Evolutionary conservation across 768 basidiomycete genomes (phyloP).

Genomic region (Cystofilobasidium capitatum): DNA sequence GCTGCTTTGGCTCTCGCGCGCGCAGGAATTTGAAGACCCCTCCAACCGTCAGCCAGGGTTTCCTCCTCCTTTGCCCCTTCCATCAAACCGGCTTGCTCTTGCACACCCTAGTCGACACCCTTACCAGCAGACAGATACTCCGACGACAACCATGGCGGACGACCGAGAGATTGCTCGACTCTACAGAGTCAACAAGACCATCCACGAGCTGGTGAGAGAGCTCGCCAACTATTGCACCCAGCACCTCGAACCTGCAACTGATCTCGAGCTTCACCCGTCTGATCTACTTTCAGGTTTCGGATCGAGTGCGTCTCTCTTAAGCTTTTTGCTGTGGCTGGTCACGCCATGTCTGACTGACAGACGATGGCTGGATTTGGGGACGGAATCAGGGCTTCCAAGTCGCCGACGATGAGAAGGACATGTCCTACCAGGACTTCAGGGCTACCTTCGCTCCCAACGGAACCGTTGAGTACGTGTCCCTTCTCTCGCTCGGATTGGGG

Average conservation of each 20-base stretch:
- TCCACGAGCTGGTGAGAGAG: slow-evolving; percentile 96
- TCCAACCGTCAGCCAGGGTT: too few species aligned
- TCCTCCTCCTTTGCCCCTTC: background rate
- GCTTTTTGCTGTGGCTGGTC: background rate
- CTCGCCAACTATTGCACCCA: background rate
- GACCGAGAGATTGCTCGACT: slow-evolving; percentile 40
- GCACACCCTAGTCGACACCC: background rate
- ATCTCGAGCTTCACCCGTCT: background rate
- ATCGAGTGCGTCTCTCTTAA: slow-evolving; percentile 3
- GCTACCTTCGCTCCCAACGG: slow-evolving; percentile 60
- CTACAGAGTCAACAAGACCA: slow-evolving; percentile 92
- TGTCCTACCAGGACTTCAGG: slow-evolving; percentile 73
- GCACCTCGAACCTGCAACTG: background rate
- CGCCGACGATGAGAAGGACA: slow-evolving; percentile 83
- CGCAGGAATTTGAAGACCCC: too few species aligned
- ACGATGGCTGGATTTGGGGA: too few species aligned
- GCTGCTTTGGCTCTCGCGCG: too few species aligned
- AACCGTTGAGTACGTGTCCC: slow-evolving; percentile 65
- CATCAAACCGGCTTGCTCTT: too few species aligned
- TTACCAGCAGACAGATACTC: background rate
- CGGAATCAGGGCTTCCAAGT: slow-evolving; percentile 73
- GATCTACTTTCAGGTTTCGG: background rate
- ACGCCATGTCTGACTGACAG: too few species aligned
- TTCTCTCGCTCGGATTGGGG: background rate
- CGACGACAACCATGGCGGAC: slow-evolving; percentile 17